Evolutionary conservation across 495 filamentous ascomycete genomes (phyloP).

Genomic region (Neurospora sp.): DNA sequence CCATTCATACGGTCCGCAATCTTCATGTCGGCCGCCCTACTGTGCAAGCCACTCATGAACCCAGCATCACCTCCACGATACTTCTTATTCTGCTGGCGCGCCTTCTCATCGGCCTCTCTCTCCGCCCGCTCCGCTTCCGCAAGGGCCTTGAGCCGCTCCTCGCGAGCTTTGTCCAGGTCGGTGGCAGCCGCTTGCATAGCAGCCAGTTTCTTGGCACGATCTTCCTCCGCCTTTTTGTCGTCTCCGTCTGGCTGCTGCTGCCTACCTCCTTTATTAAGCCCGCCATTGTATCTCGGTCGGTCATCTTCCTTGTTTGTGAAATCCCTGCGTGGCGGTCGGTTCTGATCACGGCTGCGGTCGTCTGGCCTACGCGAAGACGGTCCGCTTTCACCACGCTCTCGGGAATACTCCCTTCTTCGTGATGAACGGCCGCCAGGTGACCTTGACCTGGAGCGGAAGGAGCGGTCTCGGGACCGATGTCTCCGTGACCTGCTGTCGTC

Average conservation of each 20-base stretch:
- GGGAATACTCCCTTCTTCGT: constrained; percentile 12
- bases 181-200: constrained; percentile 84
- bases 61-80: constrained; percentile 48
- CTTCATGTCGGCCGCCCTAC: constrained; percentile 47
- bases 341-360: constrained; percentile 5
- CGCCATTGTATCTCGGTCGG: background rate
- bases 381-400: constrained; percentile 3
- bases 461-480: background rate
- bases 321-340: background rate
- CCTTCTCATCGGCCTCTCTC: constrained; percentile 52
- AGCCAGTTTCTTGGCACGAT: constrained; percentile 60
- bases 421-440: constrained; percentile 19
- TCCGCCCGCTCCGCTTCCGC: constrained; percentile 53
- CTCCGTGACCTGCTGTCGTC: background rate
- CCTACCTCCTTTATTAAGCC: constrained; percentile 4
- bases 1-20: constrained; percentile 27
- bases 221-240: constrained; percentile 25
- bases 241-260: constrained; percentile 3
- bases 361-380: constrained; percentile 2
- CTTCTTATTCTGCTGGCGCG: constrained; percentile 45
- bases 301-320: background rate
- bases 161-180: constrained; percentile 64
- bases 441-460: background rate
- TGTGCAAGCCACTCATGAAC: constrained; percentile 50
- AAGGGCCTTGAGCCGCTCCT: constrained; percentile 58